Conservation (phyloP, 805 yeast genomes). For the Kuraishia hungarica region DNA sequence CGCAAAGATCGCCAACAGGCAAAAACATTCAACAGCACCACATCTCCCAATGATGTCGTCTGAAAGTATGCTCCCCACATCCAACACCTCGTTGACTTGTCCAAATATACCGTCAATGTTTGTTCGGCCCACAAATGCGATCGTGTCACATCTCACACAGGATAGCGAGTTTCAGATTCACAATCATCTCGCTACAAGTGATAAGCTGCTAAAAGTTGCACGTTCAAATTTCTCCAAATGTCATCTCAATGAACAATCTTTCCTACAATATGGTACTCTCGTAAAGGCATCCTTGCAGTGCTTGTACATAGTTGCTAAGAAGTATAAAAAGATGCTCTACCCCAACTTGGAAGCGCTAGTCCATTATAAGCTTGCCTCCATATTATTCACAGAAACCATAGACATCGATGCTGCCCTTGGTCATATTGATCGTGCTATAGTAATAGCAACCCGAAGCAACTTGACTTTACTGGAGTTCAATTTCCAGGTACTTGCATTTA, state of each 20-base stretch:
- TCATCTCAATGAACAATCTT: conserved; percentile 9
- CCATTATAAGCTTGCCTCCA: conserved; percentile 25
- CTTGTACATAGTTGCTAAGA: conserved; percentile 22
- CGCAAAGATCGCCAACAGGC: background rate
- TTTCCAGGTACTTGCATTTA: conserved; percentile 28
- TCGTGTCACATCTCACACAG: background rate
- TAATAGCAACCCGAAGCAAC: conserved; percentile 21
- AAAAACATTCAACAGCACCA: background rate
- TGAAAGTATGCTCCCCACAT: background rate
- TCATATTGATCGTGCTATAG: conserved; percentile 23
- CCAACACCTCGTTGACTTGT: background rate
- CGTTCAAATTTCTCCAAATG: background rate
- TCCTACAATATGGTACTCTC: conserved; percentile 18
- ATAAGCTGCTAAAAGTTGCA: conserved; percentile 1
- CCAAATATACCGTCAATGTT: background rate
- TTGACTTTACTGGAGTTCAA: conserved; percentile 16
- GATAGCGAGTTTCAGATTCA: background rate
- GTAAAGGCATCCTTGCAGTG: conserved; percentile 28
- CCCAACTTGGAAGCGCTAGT: conserved; percentile 24
- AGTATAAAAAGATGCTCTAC: conserved; percentile 21
- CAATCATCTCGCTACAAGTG: background rate
- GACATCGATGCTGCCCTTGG: conserved; percentile 32
- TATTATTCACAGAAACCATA: conserved; percentile 32
- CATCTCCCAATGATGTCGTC: background rate
- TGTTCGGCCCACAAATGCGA: background rate